Conservation (phyloP, 306 rosid species). For the Vicia villosa region DNA sequence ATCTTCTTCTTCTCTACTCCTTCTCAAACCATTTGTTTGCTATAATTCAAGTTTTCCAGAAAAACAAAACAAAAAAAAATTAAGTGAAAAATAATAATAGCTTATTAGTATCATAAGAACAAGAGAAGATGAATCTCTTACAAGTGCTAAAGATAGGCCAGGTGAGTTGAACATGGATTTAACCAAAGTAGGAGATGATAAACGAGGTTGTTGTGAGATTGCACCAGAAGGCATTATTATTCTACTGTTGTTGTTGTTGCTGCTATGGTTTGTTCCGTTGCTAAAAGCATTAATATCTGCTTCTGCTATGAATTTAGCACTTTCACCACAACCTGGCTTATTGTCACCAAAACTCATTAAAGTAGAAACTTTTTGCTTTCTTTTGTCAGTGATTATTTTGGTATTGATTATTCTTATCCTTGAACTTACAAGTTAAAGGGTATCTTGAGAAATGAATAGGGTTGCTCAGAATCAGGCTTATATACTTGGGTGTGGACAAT, state of each 20-base stretch:
- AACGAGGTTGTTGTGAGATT: slow-evolving; percentile 69
- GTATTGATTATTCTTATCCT: slow-evolving; percentile 27
- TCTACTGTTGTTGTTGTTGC: slow-evolving; percentile 16
- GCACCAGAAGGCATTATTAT: slow-evolving; percentile 71
- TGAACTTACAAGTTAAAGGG: slow-evolving; percentile 17
- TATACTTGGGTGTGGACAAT: slow-evolving; percentile 23
- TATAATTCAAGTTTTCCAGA: background rate
- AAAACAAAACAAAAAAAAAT: background rate
- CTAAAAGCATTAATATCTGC: slow-evolving; percentile 41
- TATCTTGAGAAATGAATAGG: slow-evolving; percentile 35
- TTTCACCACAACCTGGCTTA: slow-evolving; percentile 54
- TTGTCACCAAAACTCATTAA: slow-evolving; percentile 97
- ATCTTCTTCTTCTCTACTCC: slow-evolving; percentile 76
- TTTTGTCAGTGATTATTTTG: slow-evolving; percentile 12
- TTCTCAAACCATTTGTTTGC: slow-evolving; percentile 64
- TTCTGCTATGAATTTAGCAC: slow-evolving; percentile 55
- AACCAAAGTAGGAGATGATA: slow-evolving; percentile 63
- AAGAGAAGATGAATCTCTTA: slow-evolving; percentile 27
- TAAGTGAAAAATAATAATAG: background rate
- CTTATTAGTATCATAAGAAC: background rate
- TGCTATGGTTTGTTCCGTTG: slow-evolving; percentile 33
- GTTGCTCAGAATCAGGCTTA: slow-evolving; percentile 35
- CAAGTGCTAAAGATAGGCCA: slow-evolving; percentile 86
- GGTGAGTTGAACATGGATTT: slow-evolving; percentile 93
- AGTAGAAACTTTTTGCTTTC: slow-evolving; percentile 31